Evolutionary conservation across 441 rosid genomes (phyloP), one percentile per base, ranked within the genome.

Genomic region (Corymbia calophylla): DNA sequence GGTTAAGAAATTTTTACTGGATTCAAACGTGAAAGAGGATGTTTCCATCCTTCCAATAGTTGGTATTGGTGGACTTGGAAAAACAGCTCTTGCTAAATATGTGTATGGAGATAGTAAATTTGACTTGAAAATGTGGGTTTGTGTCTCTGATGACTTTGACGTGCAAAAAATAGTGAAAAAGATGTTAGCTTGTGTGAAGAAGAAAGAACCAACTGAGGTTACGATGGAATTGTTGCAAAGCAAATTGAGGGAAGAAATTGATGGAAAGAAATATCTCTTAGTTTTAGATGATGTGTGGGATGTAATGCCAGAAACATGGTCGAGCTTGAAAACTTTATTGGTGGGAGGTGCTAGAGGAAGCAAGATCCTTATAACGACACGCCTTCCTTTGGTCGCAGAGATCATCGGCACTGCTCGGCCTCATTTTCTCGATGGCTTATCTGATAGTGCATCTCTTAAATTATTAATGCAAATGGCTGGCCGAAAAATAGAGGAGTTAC

Each of bases 181-280:
- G 0, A 70, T 70, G 0, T 0, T 70, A 35, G 48, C 81, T 9
- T 19, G 48, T 70, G 15, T 8, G 35, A 5, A 35, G 4, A 19
- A 5, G 4, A 1, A 18, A 5, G 81, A 3, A 17, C 8, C 7
- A 0, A 4, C 0, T 0, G 48, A 35, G 8, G 48, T 0, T 19
- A 1, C 2, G 0, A 70, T 70, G 48, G 48, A 70, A 19, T 2
- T 0, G 0, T 70, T 70, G 81, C 82, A 70, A 70, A 10, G 3
- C 2, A 0, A 70, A 1, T 1, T 35, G 0, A 35, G 82, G 29
- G 3, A 0, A 35, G 9, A 1, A 19, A 70, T 70, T 1, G 1
- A 10, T 10, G 49, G 29, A 10, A 35, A 19, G 49, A 35, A 1
- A 21, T 70, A 70, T 5, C 82, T 70, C 1, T 19, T 70, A 35